Percentiles rank a stretch among this genome's conserved stretches.
These are phyloP conservation scores for Chaetoscypha palmicola DNA, from an alignment of 2,329 filamentous ascomycete genomes.

Conservation along the genomic window DNA sequence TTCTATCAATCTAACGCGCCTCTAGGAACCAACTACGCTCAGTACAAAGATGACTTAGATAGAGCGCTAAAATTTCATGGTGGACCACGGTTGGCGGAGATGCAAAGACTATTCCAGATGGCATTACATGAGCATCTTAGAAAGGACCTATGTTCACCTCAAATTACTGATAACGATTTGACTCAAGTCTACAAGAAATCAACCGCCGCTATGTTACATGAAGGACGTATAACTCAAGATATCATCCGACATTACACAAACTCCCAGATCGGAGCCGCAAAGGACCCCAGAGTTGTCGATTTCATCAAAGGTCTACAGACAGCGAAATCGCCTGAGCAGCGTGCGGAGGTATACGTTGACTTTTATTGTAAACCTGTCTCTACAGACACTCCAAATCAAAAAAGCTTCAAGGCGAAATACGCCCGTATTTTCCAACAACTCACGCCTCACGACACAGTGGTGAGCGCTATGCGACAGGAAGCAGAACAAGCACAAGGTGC, in stretches of 20 bases:
- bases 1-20: slow-evolving; percentile 25
- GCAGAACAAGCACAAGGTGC: slow-evolving; percentile 14
- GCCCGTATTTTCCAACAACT: slow-evolving; percentile 24
- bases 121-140: slow-evolving; percentile 22
- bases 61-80: slow-evolving; percentile 19
- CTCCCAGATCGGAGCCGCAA: slow-evolving; percentile 4
- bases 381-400: slow-evolving; percentile 18
- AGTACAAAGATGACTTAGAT: slow-evolving; percentile 19
- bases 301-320: slow-evolving; percentile 17
- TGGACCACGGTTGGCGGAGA: slow-evolving; percentile 16
- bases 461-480: slow-evolving; percentile 24
- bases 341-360: slow-evolving; percentile 21
- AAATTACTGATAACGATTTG: slow-evolving; percentile 10
- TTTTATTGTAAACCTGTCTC: slow-evolving; percentile 23
- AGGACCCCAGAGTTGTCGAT: slow-evolving; percentile 8
- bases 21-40: slow-evolving; percentile 17
- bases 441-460: slow-evolving; percentile 21
- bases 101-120: slow-evolving; percentile 19
- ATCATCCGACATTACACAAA: slow-evolving; percentile 17
- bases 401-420: slow-evolving; percentile 28
- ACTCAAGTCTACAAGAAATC: slow-evolving; percentile 7
- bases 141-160: slow-evolving; percentile 17
- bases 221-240: slow-evolving; percentile 8
- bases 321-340: slow-evolving; percentile 19
- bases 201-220: slow-evolving; percentile 12